Conservation (phyloP, 805 yeast genomes). For the Kodamaea nitidulidarum region DNA sequence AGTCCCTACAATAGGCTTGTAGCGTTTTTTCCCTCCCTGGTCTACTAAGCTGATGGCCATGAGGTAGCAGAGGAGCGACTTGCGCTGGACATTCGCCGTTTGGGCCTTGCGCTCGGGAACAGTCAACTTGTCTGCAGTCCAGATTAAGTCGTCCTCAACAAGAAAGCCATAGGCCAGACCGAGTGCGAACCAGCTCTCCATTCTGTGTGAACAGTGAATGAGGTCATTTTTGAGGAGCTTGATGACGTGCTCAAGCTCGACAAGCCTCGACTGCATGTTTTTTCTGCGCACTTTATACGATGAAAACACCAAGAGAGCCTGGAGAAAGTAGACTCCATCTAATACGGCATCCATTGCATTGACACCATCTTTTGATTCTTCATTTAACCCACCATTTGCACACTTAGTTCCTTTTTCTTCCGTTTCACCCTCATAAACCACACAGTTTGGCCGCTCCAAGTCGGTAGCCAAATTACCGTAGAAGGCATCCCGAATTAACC, state of each 20-base stretch:
- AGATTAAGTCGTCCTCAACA: constrained; percentile 86
- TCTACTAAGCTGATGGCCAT: constrained; percentile 56
- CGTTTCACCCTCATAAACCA: constrained; percentile 3
- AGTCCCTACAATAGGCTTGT: constrained; percentile 34
- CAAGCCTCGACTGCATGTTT: constrained; percentile 73
- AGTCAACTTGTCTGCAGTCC: constrained; percentile 83
- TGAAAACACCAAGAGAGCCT: constrained; percentile 66
- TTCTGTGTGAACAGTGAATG: constrained; percentile 57
- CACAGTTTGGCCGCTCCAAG: constrained; percentile 22
- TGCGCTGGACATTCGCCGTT: constrained; percentile 65
- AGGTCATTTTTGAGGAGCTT: constrained; percentile 64
- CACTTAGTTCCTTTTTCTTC: not conserved
- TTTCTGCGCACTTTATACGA: constrained; percentile 68
- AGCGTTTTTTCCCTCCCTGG: not conserved
- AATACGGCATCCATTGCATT: constrained; percentile 25
- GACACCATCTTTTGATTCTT: not conserved
- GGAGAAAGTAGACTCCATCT: constrained; percentile 63
- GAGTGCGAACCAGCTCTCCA: constrained; percentile 82
- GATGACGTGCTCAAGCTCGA: constrained; percentile 74
- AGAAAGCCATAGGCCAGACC: constrained; percentile 75
- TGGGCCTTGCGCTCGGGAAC: constrained; percentile 53
- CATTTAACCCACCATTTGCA: not conserved
- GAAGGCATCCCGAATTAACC: constrained; percentile 47
- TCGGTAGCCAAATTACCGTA: constrained; percentile 42
- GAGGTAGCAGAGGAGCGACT: constrained; percentile 65